A percentile compares a stretch with the other conserved stretches of the same genome.
phyloP scores from a whole-genome alignment of 345 rosid genomes.

The Gossypium ekmanianum region DNA sequence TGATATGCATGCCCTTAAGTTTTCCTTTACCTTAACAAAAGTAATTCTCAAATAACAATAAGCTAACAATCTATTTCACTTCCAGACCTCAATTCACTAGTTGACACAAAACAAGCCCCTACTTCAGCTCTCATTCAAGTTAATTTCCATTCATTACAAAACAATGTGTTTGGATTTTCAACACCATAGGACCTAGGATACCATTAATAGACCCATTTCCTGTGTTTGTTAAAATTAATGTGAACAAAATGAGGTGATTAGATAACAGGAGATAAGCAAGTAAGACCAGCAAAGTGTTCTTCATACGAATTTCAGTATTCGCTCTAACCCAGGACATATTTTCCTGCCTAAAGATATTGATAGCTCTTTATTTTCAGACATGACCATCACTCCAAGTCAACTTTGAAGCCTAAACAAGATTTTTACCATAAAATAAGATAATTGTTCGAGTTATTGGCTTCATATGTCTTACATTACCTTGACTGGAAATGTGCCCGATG shows the following conservation, averaged over 20 bases:
- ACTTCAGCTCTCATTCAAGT: not conserved
- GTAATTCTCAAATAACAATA: not conserved
- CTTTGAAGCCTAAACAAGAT: conserved; percentile 3
- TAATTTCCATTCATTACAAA: not conserved
- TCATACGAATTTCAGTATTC: not conserved
- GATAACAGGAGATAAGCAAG: not conserved
- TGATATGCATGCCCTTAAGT: not conserved
- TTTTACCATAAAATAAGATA: conserved; percentile 1
- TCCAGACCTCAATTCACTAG: not conserved
- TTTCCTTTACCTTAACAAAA: not conserved
- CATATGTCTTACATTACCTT: conserved; percentile 47
- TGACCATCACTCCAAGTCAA: not conserved
- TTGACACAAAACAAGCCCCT: not conserved
- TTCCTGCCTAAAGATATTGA: conserved; percentile 9
- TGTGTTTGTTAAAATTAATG: not conserved
- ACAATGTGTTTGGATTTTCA: not conserved
- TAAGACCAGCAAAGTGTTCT: not conserved
- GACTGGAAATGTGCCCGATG: conserved; percentile 91
- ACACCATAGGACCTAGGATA: not conserved
- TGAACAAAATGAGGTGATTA: not conserved
- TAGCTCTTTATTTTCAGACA: not conserved
- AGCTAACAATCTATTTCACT: not conserved
- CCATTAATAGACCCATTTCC: not conserved
- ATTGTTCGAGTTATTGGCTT: not conserved
- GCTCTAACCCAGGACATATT: not conserved